Conservation (phyloP, 768 basidiomycete genomes). For the Omphalotus guepiniiformis region DNA sequence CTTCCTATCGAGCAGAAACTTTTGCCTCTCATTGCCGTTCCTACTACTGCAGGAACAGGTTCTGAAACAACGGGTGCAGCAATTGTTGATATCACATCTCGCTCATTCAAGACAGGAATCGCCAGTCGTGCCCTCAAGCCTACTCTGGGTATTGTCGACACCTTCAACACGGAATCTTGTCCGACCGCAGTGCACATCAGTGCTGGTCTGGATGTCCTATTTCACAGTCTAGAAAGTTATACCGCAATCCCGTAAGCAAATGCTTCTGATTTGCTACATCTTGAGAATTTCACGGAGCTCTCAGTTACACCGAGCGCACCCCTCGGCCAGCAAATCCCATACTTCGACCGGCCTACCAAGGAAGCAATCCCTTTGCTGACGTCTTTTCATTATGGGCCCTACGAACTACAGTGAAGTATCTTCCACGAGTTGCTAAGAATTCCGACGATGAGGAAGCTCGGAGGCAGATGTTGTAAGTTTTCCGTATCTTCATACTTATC, state of each 20-base stretch:
- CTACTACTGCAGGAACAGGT: slow-evolving; percentile 78
- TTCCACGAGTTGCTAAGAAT: slow-evolving; percentile 83
- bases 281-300: neutral
- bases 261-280: slow-evolving; percentile 16
- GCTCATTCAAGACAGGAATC: slow-evolving; percentile 95
- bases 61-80: slow-evolving; percentile 95
- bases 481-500: neutral
- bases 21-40: slow-evolving; percentile 81
- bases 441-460: slow-evolving; percentile 78
- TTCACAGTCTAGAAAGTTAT: slow-evolving; percentile 94
- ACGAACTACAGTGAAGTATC: slow-evolving; percentile 79
- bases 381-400: slow-evolving; percentile 96
- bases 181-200: slow-evolving; percentile 92
- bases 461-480: slow-evolving; percentile 80
- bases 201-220: slow-evolving; percentile 91
- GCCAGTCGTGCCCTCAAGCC: slow-evolving; percentile 91
- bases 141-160: slow-evolving; percentile 67
- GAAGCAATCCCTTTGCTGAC: slow-evolving; percentile 91
- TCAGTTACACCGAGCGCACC: slow-evolving; percentile 82
- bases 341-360: slow-evolving; percentile 88
- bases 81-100: slow-evolving; percentile 89
- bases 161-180: slow-evolving; percentile 87
- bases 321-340: slow-evolving; percentile 91
- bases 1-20: slow-evolving; percentile 72
- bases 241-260: slow-evolving; percentile 81